Base-by-base conservation (phyloP, 2,329 filamentous ascomycete species). In the Clathrospora elynae region DNA sequence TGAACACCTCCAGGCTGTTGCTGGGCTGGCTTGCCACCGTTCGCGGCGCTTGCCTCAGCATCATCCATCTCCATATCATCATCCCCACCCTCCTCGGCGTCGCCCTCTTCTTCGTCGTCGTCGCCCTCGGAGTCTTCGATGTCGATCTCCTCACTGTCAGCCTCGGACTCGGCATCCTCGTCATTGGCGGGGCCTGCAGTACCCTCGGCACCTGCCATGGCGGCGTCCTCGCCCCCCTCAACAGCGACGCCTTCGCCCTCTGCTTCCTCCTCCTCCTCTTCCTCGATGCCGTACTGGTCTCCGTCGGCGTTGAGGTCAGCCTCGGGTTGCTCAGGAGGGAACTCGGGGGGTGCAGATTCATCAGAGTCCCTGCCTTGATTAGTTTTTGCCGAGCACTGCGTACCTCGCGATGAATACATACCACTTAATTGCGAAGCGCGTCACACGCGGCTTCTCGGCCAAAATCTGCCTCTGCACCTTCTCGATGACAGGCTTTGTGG, bases 371-470 rank as follows among this genome's bases (percentile, higher is more conserved):
- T 96, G 32, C 16, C n/a, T 22, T 6, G 31, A 42, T 66, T 39
- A 69, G 59, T 35, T 16, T 25, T 37, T 45, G 22, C 28, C 25
- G 24, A 13, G n/a, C 10, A 10, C n/a, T 6, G 10, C 20, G 9
- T 19, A 6, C n/a, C 4, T 29, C 16, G 26, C 12, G 24, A 25
- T 4, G 13, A 26, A 20, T 14, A 42, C 82, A 45, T 80, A 96
- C 93, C 93, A 99, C 76, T 99, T 99, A 75, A 99, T 99, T 30
- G 91, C 90, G 67, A 99, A 99, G 54, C 93, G 85, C 19, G 93
- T 99, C 36, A 99, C 93, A 73, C 93, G 84, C 9, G 93, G 93
- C 82, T 99, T 99, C 75, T 97, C 92, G 3, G 91, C 90, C 24
- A 99, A 82, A 35, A 99, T 88, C 67, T 95, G 96, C 60, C 95